Percentiles rank a stretch among this genome's conserved stretches.
Conservation (phyloP, 2,329 filamentous ascomycete species). For the Stemphylium vesicarium region DNA sequence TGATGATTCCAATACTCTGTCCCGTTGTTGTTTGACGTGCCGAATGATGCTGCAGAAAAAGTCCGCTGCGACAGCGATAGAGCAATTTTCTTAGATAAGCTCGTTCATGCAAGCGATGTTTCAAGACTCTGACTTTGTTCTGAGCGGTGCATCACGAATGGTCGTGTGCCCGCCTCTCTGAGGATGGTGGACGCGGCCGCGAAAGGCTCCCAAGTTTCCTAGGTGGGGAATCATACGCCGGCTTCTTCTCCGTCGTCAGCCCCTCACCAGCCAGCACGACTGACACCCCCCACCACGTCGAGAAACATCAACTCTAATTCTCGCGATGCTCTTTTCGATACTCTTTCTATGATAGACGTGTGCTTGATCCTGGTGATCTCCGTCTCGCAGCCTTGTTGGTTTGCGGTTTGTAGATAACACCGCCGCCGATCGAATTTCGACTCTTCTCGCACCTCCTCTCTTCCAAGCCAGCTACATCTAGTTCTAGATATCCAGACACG, state of each 20-base stretch:
- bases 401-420: neutral
- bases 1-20: slow-evolving; percentile 14
- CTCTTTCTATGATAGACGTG: neutral
- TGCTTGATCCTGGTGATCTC: neutral
- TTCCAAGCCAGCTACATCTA: neutral
- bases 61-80: neutral
- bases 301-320: neutral
- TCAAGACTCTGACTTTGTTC: no score
- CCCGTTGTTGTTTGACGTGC: neutral
- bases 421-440: neutral
- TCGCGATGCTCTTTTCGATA: neutral
- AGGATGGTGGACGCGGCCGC: neutral
- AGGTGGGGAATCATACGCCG: neutral
- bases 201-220: neutral
- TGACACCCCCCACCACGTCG: neutral
- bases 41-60: neutral
- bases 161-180: neutral
- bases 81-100: neutral
- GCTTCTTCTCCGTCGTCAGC: neutral
- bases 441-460: neutral
- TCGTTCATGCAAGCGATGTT: neutral
- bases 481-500: neutral
- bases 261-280: neutral
- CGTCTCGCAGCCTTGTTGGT: neutral
- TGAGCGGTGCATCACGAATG: neutral